Conservation (phyloP, 1,139 yeast species). For the Groenewaldozyma auringiensis region DNA sequence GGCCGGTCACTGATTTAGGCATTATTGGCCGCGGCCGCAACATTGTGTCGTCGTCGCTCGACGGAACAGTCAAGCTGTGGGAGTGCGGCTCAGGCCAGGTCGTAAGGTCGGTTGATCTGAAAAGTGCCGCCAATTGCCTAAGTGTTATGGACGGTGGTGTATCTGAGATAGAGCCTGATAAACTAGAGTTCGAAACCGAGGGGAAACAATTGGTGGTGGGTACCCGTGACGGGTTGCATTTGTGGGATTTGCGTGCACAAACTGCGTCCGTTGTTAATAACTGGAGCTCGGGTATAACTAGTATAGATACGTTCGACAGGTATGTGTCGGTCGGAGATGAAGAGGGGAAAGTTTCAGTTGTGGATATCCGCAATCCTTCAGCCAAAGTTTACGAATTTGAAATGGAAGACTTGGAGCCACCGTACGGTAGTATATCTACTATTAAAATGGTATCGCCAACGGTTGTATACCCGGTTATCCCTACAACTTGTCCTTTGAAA, state of each 20-base stretch:
- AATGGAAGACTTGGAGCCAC: background rate
- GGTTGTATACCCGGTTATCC: background rate
- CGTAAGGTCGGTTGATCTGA: constrained; percentile 34
- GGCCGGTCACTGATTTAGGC: constrained; percentile 40
- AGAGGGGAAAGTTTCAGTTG: constrained; percentile 3
- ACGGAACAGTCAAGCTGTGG: constrained; percentile 55
- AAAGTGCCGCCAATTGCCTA: constrained; percentile 10
- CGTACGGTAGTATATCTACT: background rate
- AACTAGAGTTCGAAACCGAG: constrained; percentile 35
- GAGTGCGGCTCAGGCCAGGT: constrained; percentile 53
- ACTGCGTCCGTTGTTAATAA: background rate
- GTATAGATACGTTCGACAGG: background rate
- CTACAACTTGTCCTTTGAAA: background rate
- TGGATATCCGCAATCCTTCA: constrained; percentile 10
- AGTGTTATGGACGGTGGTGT: constrained; percentile 24
- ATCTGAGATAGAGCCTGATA: constrained; percentile 1
- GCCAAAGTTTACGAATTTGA: background rate
- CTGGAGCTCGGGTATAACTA: background rate
- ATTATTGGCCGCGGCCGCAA: constrained; percentile 58
- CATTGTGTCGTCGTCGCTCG: constrained; percentile 37
- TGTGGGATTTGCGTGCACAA: constrained; percentile 13
- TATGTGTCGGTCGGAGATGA: background rate
- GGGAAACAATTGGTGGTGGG: constrained; percentile 38
- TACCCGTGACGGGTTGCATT: constrained; percentile 37
- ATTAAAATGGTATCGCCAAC: background rate